Evolutionary conservation across 805 yeast species (phyloP).

Genomic region (Pichia exigua): DNA sequence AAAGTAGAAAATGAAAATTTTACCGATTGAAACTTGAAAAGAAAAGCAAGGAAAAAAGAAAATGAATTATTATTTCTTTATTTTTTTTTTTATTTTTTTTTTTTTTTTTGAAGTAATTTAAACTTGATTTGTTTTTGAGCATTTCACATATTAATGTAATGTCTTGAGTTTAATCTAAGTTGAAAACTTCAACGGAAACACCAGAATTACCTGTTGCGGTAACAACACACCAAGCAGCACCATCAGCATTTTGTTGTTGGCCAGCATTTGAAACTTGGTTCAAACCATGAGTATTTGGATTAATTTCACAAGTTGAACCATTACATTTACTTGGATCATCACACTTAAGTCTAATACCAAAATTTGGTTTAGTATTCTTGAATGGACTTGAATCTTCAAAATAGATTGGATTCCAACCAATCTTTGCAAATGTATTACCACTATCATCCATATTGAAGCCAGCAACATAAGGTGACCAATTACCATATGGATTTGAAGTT

Average conservation of each 20-base stretch:
- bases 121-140: no score
- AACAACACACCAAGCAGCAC: slow-evolving; percentile 77
- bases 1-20: neutral
- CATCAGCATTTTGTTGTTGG: slow-evolving; percentile 29
- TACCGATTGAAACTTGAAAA: no score
- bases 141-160: no score
- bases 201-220: slow-evolving; percentile 58
- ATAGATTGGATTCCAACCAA: slow-evolving; percentile 89
- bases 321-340: slow-evolving; percentile 59
- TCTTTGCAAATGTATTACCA: slow-evolving; percentile 70
- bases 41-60: no score
- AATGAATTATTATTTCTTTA: no score
- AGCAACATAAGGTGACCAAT: slow-evolving; percentile 92
- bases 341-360: slow-evolving; percentile 70
- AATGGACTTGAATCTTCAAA: slow-evolving; percentile 52
- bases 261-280: slow-evolving; percentile 43
- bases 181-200: slow-evolving; percentile 71
- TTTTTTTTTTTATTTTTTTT: neutral
- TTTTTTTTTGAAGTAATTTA: neutral
- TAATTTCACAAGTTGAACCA: slow-evolving; percentile 78
- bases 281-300: slow-evolving; percentile 56
- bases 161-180: slow-evolving; percentile 6
- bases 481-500: slow-evolving; percentile 59
- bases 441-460: slow-evolving; percentile 74
- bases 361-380: slow-evolving; percentile 47